Evolutionary conservation across 768 basidiomycete genomes (phyloP).

Genomic region (Galerina sulciceps): DNA sequence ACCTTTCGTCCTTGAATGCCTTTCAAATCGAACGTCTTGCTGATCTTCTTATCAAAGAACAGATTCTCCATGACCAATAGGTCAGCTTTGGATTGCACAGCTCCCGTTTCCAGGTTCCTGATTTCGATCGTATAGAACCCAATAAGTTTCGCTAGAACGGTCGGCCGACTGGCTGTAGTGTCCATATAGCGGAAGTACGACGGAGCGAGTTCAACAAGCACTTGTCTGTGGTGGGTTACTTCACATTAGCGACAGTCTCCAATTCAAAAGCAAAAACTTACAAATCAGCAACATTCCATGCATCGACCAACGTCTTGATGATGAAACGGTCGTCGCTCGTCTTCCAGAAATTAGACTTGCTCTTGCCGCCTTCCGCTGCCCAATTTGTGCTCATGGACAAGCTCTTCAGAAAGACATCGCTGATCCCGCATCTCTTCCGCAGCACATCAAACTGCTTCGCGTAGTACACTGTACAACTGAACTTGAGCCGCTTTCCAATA

Average conservation of each 20-base stretch:
- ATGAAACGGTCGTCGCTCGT: conserved; percentile 78
- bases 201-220: conserved; percentile 75
- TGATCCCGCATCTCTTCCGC: conserved; percentile 68
- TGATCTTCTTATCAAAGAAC: conserved; percentile 71
- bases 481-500: conserved; percentile 71
- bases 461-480: conserved; percentile 84
- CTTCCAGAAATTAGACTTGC: conserved; percentile 82
- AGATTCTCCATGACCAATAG: conserved; percentile 87
- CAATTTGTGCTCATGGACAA: conserved; percentile 64
- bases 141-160: conserved; percentile 76
- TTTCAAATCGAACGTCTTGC: conserved; percentile 81
- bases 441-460: conserved; percentile 79
- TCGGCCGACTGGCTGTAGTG: conserved; percentile 64
- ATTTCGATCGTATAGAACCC: conserved; percentile 85
- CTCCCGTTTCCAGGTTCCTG: conserved; percentile 70
- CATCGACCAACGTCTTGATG: conserved; percentile 84
- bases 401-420: conserved; percentile 62
- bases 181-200: conserved; percentile 84
- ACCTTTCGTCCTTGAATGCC: conserved; percentile 81
- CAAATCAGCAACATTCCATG: conserved; percentile 88
- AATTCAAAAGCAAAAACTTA: conserved; percentile 38
- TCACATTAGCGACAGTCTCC: background rate
- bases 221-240: conserved; percentile 55
- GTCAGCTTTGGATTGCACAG: conserved; percentile 69
- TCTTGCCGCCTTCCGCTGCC: conserved; percentile 83